Conservation (phyloP, 2,329 filamentous ascomycete genomes). For the Grosmannia serpens region DNA sequence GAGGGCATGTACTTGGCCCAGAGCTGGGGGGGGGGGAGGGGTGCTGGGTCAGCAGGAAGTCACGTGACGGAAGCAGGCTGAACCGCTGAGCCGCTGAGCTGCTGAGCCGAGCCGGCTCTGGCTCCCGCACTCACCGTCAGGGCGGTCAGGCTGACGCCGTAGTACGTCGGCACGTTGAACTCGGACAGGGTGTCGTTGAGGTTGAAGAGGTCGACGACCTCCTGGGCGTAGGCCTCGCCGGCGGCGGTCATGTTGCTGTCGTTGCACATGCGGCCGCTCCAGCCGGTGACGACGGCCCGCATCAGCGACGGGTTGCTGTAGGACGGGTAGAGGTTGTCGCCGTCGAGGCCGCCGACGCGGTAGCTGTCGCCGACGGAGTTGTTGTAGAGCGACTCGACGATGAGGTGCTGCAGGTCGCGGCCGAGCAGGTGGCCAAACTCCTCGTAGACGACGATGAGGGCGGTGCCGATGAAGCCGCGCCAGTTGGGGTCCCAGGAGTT, state of each 20-base stretch:
- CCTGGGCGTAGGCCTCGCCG: slow-evolving; percentile 43
- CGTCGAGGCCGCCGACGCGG: slow-evolving; percentile 46
- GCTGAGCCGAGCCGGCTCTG: fast-evolving
- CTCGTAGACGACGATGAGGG: slow-evolving; percentile 46
- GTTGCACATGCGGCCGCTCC: slow-evolving; percentile 41
- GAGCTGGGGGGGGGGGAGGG: slow-evolving; percentile 16
- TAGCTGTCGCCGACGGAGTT: slow-evolving; percentile 48
- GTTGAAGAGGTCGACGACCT: slow-evolving; percentile 46
- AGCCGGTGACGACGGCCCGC: slow-evolving; percentile 49
- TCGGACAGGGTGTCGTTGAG: slow-evolving; percentile 46
- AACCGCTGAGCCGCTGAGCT: too few species aligned
- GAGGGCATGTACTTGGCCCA: slow-evolving; percentile 47
- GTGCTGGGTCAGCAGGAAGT: neutral
- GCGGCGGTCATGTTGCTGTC: slow-evolving; percentile 47
- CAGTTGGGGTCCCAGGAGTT: slow-evolving; percentile 53
- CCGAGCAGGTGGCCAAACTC: slow-evolving; percentile 40
- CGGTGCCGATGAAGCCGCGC: slow-evolving; percentile 50
- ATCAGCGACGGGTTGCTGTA: slow-evolving; percentile 31
- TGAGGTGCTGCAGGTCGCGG: slow-evolving; percentile 24
- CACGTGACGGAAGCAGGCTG: too few species aligned
- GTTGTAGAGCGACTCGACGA: slow-evolving; percentile 42
- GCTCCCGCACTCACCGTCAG: slow-evolving; percentile 23
- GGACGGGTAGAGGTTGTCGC: slow-evolving; percentile 50
- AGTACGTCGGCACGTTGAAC: slow-evolving; percentile 52
- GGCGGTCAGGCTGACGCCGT: slow-evolving; percentile 48